A percentile compares a stretch with the other conserved stretches of the same genome.
These are phyloP conservation scores for Xylaria sp. DNA, from an alignment of 2,329 filamentous ascomycete genomes.

Conservation along the genomic window DNA sequence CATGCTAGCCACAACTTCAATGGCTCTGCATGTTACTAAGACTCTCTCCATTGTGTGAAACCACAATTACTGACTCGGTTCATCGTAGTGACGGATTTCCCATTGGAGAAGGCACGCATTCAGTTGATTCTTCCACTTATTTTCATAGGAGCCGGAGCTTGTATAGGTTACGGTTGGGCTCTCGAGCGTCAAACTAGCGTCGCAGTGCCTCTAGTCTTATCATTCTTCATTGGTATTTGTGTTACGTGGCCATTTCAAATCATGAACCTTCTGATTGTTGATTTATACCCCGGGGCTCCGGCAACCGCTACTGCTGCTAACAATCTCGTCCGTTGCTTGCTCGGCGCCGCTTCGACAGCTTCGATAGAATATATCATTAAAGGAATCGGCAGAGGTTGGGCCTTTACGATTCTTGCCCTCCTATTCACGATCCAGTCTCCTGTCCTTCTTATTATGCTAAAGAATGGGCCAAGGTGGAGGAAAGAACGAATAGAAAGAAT, in stretches of 20 bases:
- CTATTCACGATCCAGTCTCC: slow-evolving; percentile 61
- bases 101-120: slow-evolving; percentile 65
- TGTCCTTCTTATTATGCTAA: slow-evolving; percentile 60
- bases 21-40: background rate
- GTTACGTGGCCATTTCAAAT: slow-evolving; percentile 72
- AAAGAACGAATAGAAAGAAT: slow-evolving; percentile 59
- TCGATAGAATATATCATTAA: slow-evolving; percentile 68
- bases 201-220: slow-evolving; percentile 64
- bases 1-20: background rate
- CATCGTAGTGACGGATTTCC: slow-evolving; percentile 56
- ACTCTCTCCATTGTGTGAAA: background rate
- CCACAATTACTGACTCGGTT: slow-evolving; percentile 7
- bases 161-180: slow-evolving; percentile 68
- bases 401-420: slow-evolving; percentile 67
- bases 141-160: slow-evolving; percentile 61
- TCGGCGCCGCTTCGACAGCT: slow-evolving; percentile 68
- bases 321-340: slow-evolving; percentile 70
- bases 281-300: slow-evolving; percentile 68
- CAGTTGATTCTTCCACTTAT: slow-evolving; percentile 66
- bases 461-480: slow-evolving; percentile 61
- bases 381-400: slow-evolving; percentile 69
- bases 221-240: slow-evolving; percentile 66
- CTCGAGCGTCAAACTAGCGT: slow-evolving; percentile 62
- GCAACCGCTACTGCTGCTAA: slow-evolving; percentile 72
- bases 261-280: slow-evolving; percentile 71